These are phyloP conservation scores for Petrea volubilis DNA, from an alignment of 257 asterid species.

Conservation along the genomic window DNA sequence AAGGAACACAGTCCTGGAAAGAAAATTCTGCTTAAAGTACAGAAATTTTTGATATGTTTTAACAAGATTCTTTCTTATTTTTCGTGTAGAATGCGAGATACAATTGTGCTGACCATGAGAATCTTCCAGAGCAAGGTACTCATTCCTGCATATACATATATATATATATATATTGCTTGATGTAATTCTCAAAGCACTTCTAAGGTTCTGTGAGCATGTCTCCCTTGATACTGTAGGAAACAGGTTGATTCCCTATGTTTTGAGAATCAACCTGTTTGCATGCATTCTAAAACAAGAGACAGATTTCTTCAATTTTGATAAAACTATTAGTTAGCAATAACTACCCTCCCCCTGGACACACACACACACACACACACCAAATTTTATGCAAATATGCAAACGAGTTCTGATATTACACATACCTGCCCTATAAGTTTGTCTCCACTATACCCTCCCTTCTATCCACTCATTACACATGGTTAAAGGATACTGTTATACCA, in stretches of 20 bases:
- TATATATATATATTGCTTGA: background rate
- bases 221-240: background rate
- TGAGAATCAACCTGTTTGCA: background rate
- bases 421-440: too few species aligned
- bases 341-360: too few species aligned
- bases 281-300: background rate
- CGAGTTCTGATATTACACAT: too few species aligned
- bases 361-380: too few species aligned
- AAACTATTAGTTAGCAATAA: background rate
- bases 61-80: conserved; percentile 19
- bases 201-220: background rate
- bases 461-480: too few species aligned
- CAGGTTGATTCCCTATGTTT: background rate
- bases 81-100: conserved; percentile 77
- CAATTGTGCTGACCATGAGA: conserved; percentile 82
- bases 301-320: background rate
- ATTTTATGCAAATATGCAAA: too few species aligned
- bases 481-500: background rate
- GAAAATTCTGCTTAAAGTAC: background rate
- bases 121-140: conserved; percentile 89
- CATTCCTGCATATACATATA: conserved; percentile 24
- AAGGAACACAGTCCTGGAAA: background rate
- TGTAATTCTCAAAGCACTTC: conserved; percentile 1
- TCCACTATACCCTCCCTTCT: too few species aligned
- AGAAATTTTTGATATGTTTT: conserved; percentile 3